Conservation (phyloP, 257 asterid genomes). For the Solanum appendiculatum region DNA sequence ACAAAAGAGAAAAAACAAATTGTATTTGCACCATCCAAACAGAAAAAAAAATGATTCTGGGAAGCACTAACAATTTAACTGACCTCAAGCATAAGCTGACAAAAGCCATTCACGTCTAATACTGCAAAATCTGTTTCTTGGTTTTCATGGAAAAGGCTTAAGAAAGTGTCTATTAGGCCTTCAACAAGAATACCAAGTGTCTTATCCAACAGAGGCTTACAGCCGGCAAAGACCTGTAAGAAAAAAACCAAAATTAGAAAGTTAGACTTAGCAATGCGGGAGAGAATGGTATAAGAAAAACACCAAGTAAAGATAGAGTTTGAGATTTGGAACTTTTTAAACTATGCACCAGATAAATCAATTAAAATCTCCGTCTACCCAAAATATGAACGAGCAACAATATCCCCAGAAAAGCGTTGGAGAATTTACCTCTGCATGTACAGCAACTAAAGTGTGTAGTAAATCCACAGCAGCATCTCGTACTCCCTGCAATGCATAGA, state of each 20-base stretch:
- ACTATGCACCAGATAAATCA: background rate
- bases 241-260: constrained; percentile 3
- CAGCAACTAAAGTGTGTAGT: constrained; percentile 86
- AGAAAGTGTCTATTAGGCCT: constrained; percentile 84
- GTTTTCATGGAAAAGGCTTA: constrained; percentile 77
- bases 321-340: background rate
- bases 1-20: background rate
- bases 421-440: constrained; percentile 84
- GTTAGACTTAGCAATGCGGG: background rate
- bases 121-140: constrained; percentile 51
- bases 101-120: constrained; percentile 86
- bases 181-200: constrained; percentile 92
- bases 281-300: background rate
- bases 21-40: background rate
- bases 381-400: background rate
- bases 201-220: constrained; percentile 89
- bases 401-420: background rate
- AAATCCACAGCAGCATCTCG: constrained; percentile 94
- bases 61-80: constrained; percentile 1
- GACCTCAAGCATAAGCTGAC: constrained; percentile 97
- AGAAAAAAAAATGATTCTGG: background rate
- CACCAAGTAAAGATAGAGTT: background rate
- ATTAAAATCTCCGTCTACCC: background rate
- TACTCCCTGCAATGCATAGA: constrained; percentile 60
- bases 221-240: constrained; percentile 84